These are phyloP conservation scores for Colletotrichum costaricense DNA, from an alignment of 2,329 filamentous ascomycete species.

Conservation along the genomic window DNA sequence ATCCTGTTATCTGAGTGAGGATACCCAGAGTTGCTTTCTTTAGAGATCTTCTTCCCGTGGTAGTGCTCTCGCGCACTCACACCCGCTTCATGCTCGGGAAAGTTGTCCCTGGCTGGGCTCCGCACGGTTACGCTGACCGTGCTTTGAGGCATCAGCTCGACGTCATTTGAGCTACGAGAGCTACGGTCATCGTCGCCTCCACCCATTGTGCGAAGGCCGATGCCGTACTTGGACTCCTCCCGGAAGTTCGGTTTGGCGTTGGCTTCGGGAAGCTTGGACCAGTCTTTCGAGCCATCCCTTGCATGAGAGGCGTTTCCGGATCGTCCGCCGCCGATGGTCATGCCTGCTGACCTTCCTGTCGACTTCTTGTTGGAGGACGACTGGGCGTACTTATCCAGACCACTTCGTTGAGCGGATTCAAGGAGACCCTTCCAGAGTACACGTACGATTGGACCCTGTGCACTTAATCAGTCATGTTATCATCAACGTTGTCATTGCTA, in stretches of 20 bases:
- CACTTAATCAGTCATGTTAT: neutral
- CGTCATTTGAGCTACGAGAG: constrained; percentile 29
- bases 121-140: constrained; percentile 20
- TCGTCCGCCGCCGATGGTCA: constrained; percentile 29
- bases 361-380: constrained; percentile 24
- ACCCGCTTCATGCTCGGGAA: neutral
- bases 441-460: constrained; percentile 21
- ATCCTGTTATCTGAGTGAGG: constrained; percentile 27
- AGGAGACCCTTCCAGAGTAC: constrained; percentile 26
- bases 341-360: neutral
- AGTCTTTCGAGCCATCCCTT: constrained; percentile 7
- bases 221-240: constrained; percentile 34
- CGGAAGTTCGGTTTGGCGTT: neutral
- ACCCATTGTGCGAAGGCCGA: constrained; percentile 36
- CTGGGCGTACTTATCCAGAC: constrained; percentile 5
- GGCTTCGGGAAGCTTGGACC: constrained; percentile 9
- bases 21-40: neutral
- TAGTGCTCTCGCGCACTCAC: constrained; percentile 18
- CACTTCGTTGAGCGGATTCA: constrained; percentile 18
- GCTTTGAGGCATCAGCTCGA: constrained; percentile 10
- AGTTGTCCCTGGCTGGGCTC: neutral
- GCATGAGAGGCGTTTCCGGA: constrained; percentile 16
- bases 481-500: no score
- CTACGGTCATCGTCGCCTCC: constrained; percentile 35
- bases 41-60: constrained; percentile 12